Conservation (phyloP, 2,329 filamentous ascomycete genomes). For the Fusarium irregulare region DNA sequence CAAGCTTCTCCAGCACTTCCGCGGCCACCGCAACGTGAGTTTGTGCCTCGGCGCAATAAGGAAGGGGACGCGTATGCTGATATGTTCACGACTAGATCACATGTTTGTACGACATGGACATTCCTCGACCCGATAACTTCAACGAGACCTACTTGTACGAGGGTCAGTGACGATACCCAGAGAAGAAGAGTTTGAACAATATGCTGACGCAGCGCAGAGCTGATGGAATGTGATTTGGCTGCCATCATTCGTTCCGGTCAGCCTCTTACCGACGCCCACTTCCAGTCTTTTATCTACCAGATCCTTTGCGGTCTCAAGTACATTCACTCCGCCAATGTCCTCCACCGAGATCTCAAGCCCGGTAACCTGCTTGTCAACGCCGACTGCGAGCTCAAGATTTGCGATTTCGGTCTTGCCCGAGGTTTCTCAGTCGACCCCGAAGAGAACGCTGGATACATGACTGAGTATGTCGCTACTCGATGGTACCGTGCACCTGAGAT, state of each 20-base stretch:
- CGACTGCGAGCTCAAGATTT: conserved; percentile 99
- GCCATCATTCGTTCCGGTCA: conserved; percentile 98
- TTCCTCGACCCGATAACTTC: conserved; percentile 95
- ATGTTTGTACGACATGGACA: conserved; percentile 99
- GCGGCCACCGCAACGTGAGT: conserved; percentile 85
- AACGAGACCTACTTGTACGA: conserved; percentile 99
- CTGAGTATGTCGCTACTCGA: conserved; percentile 96
- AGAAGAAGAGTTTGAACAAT: conserved; percentile 2
- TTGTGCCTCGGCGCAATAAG: conserved; percentile 1
- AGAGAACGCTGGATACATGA: conserved; percentile 99
- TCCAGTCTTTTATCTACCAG: conserved; percentile 99
- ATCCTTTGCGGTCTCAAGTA: conserved; percentile 99
- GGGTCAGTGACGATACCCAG: conserved; percentile 66
- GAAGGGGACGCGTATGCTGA: conserved; percentile 31
- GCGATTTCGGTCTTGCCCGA: conserved; percentile 95
- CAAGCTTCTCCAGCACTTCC: conserved; percentile 97
- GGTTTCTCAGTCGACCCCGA: conserved; percentile 97
- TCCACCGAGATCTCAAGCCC: conserved; percentile 96
- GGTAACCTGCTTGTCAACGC: conserved; percentile 98
- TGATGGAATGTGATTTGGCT: conserved; percentile 99
- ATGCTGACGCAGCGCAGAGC: conserved; percentile 67
- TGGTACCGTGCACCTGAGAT: conserved; percentile 98
- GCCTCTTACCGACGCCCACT: conserved; percentile 96
- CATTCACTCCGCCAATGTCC: conserved; percentile 97
- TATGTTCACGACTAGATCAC: conserved; percentile 75